Percentiles rank a stretch among this genome's conserved stretches.
These are phyloP conservation scores for Simplicillium sp. DNA, from an alignment of 2,329 filamentous ascomycete genomes.

Conservation along the genomic window DNA sequence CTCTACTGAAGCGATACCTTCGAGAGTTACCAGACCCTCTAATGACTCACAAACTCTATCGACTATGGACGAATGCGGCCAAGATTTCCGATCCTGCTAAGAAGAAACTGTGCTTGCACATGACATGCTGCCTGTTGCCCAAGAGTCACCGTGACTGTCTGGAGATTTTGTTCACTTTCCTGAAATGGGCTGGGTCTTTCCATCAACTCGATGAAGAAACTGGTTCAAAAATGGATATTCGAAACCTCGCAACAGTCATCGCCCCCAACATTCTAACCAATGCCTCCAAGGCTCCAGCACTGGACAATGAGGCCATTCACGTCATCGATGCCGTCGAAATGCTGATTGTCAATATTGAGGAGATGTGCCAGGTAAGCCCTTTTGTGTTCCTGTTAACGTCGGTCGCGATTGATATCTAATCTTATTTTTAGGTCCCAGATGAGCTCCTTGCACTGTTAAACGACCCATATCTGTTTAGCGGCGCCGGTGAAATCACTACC, in stretches of 20 bases:
- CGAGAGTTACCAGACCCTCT: conserved; percentile 90
- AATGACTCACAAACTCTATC: conserved; percentile 89
- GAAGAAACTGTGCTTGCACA: conserved; percentile 75
- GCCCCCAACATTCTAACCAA: conserved; percentile 89
- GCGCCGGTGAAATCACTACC: conserved; percentile 78
- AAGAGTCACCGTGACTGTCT: conserved; percentile 89
- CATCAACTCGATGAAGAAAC: conserved; percentile 95
- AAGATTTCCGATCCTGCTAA: conserved; percentile 77
- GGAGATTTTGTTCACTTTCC: conserved; percentile 90
- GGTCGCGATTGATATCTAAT: too few relatives aligned
- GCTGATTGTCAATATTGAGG: conserved; percentile 86
- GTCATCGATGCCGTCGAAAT: conserved; percentile 89
- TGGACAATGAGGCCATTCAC: conserved; percentile 82
- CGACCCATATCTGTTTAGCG: conserved; percentile 74
- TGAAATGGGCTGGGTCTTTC: conserved; percentile 97
- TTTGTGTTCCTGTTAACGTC: not conserved
- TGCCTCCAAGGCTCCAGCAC: conserved; percentile 50
- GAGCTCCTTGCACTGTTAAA: conserved; percentile 80
- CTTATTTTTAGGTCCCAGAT: conserved; percentile 65
- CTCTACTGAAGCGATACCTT: conserved; percentile 89
- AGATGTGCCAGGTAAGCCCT: conserved; percentile 94
- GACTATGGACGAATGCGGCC: conserved; percentile 80
- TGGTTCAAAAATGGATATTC: conserved; percentile 97
- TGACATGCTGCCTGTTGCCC: conserved; percentile 85
- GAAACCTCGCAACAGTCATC: conserved; percentile 95